phyloP scores from a whole-genome alignment of 1,139 yeast genomes.

The Yamadazyma sp. region DNA sequence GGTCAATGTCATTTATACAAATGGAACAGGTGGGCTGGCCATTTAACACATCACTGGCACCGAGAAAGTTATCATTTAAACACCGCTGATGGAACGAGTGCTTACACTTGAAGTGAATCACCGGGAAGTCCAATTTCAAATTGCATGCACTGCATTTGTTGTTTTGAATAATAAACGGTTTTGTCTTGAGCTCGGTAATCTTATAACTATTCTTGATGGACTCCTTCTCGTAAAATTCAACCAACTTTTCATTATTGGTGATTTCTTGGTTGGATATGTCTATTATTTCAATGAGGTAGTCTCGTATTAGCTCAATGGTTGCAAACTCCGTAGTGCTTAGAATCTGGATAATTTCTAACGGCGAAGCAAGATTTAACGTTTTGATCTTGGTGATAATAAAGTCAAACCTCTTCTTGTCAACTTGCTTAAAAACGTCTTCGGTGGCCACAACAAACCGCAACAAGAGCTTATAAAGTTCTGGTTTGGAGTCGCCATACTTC shows the following conservation, averaged over 20 bases:
- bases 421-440: constrained; percentile 49
- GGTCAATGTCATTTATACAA: constrained; percentile 69
- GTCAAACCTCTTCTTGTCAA: constrained; percentile 54
- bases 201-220: constrained; percentile 54
- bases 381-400: constrained; percentile 55
- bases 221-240: constrained; percentile 69
- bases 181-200: constrained; percentile 50
- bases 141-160: constrained; percentile 73
- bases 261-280: constrained; percentile 65
- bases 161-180: constrained; percentile 66
- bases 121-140: constrained; percentile 70
- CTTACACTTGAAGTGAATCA: constrained; percentile 80
- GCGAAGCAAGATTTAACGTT: constrained; percentile 58
- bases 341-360: constrained; percentile 73
- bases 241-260: constrained; percentile 62
- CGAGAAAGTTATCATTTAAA: constrained; percentile 46
- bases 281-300: constrained; percentile 64
- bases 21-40: constrained; percentile 56
- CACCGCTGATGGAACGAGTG: constrained; percentile 90
- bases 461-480: constrained; percentile 66
- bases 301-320: constrained; percentile 72
- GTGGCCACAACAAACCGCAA: constrained; percentile 65
- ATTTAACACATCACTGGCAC: constrained; percentile 17
- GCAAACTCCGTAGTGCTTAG: constrained; percentile 56
- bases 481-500: constrained; percentile 60